Conservation (phyloP, 495 filamentous ascomycete genomes). For the Xylaria venustula region DNA sequence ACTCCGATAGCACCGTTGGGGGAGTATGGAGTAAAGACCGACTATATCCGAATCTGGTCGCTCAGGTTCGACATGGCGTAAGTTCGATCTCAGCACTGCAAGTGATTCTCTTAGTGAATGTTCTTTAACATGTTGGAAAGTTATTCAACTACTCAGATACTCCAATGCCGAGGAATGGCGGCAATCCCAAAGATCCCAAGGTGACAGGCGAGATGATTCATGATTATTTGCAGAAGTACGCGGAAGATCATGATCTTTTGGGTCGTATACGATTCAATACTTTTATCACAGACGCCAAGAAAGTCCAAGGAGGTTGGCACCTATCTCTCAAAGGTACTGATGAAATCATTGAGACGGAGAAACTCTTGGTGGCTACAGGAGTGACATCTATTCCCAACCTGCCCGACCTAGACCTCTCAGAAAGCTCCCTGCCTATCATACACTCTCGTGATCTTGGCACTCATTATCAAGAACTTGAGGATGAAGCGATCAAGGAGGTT, state of each 20-base stretch:
- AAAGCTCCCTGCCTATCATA: slow-evolving; percentile 32
- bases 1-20: slow-evolving; percentile 42
- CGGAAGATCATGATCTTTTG: slow-evolving; percentile 31
- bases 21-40: slow-evolving; percentile 53
- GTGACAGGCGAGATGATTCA: slow-evolving; percentile 34
- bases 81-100: neutral
- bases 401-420: slow-evolving; percentile 31
- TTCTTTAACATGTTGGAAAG: slow-evolving; percentile 14
- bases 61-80: slow-evolving; percentile 29
- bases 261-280: slow-evolving; percentile 30
- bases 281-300: slow-evolving; percentile 24
- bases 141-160: slow-evolving; percentile 40
- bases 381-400: slow-evolving; percentile 40
- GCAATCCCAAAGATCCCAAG: slow-evolving; percentile 24
- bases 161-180: slow-evolving; percentile 29
- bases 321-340: slow-evolving; percentile 20
- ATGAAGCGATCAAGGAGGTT: slow-evolving; percentile 21
- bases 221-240: slow-evolving; percentile 28
- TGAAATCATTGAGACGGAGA: slow-evolving; percentile 28
- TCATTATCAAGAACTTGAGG: slow-evolving; percentile 22
- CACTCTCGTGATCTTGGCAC: slow-evolving; percentile 34
- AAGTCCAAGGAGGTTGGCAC: slow-evolving; percentile 26
- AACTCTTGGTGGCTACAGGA: slow-evolving; percentile 47
- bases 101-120: neutral
- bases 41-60: slow-evolving; percentile 46